Evolutionary conservation across 1,284 basidiomycete genomes (phyloP), one percentile per base, ranked within the genome.

Genomic region (Phylloboletellus chloephorus): DNA sequence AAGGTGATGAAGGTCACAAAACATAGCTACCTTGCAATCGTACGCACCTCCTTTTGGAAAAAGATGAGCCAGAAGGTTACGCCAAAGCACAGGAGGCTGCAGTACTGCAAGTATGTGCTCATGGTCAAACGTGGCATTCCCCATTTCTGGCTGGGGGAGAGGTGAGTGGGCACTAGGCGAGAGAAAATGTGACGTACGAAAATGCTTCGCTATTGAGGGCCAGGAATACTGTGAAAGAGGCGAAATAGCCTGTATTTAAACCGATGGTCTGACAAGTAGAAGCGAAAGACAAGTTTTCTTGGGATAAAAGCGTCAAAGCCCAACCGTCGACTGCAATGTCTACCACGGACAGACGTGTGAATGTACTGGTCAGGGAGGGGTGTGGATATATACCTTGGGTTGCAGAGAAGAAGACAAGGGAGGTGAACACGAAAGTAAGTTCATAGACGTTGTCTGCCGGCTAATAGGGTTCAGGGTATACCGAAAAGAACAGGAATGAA

Each of bases 281-380:
- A 5, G 96, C 96, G 58, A 96, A 99, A 15, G 92, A 91, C 29
- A 98, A 69, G 59, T 94, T 96, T 50, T 95, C 93, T 48, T 92
- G 82, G 2, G 95, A 98, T 40, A 99, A 79, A 31, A 99, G 79
- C 2, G 93, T 98, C 40, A 98, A 75, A 7, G 96, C 96, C 96
- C 96, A 99, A 29, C 88, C 95, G 58, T 98, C 95, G 13, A 98
- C 95, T 34, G 95, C 95, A 49, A 98, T 98, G 63, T 98, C 95
- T 89, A 48, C 21, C 40, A 32, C 29, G 41, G 7, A 31, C 9
- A 4, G 16, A 23, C 15, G 5, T 15, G 19, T 51, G 9, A 53
- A 46, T 21, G 31, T 37, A 30, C 16, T 32, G 8, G 41, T 36
- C 17, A 22, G 20, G 23, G 20, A 22, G 7, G 13, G 4, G 4